Base-by-base conservation (phyloP, 228 moss, liverwort and hornwort species). In the Sphagnum magellanicum region DNA sequence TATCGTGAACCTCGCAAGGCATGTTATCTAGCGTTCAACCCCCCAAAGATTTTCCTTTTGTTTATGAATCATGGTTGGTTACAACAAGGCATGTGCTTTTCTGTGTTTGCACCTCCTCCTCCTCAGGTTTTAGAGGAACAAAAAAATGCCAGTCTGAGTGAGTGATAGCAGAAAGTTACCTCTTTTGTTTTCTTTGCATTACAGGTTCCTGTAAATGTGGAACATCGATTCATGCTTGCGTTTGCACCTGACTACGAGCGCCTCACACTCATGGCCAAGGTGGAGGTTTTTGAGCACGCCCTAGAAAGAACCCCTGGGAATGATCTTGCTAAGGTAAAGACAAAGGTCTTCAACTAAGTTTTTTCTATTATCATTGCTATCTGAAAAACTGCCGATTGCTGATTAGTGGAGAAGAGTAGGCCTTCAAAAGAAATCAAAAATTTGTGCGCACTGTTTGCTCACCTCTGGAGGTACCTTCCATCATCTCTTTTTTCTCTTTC, bases 171-270 rank as follows among this genome's bases (percentile, higher is more conserved):
- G 63, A 4, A 64, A 49, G 16, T 64, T 32, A 16, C 60, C 14
- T 16, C 6, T 16, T 14, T 60, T 14, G 6, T 60, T 60, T 60
- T 14, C 16, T 14, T 60, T 48, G 1, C 64, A 6, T 5, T 32
- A 47, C 76, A 91, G 91, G 84, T 90, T 64, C 67, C 89, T 70
- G 90, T 94, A 32, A 98, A 92, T 52, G 78, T 86, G 72, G 98
- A 98, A 72, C 98, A 98, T 69, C 91, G 93, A 60, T 81, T 79
- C n/a, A 98, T 98, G 98, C 73, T 89, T 53, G 91, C 80, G 6
- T 92, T 94, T 75, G 98, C 98, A 49, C 98, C 94, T 51, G 94
- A 93, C 68, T 92, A 98, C 72, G 98, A 98, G 60, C 91, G 92
- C 73, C 90, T 98, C 63, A 87, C 98, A 66, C 85, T 98, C 50